These are phyloP conservation scores for Moesziomyces parantarcticus DNA, from an alignment of 1,284 basidiomycete genomes.

Conservation along the genomic window DNA sequence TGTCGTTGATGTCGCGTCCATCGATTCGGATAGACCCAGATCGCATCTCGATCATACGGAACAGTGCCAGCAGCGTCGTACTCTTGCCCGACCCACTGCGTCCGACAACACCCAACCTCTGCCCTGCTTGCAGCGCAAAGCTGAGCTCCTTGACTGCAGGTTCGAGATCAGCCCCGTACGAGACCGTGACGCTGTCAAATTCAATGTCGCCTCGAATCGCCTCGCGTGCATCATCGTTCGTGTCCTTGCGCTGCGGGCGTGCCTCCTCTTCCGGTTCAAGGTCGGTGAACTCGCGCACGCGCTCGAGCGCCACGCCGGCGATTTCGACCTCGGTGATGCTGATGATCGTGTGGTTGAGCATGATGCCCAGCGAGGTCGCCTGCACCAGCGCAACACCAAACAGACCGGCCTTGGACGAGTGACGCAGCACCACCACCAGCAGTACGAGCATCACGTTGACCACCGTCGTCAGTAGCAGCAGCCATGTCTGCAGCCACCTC, in stretches of 20 bases:
- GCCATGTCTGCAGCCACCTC: slow-evolving; percentile 56
- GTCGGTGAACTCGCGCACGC: slow-evolving; percentile 62
- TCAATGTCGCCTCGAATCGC: slow-evolving; percentile 31
- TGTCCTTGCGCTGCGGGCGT: slow-evolving; percentile 8
- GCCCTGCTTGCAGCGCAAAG: slow-evolving; percentile 36
- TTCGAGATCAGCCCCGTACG: slow-evolving; percentile 36
- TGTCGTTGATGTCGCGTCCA: slow-evolving; percentile 24
- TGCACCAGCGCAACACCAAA: slow-evolving; percentile 67
- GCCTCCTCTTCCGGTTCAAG: slow-evolving; percentile 47
- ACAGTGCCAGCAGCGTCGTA: slow-evolving; percentile 55
- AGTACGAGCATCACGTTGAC: slow-evolving; percentile 48
- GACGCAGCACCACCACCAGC: slow-evolving; percentile 48
- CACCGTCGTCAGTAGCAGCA: slow-evolving; percentile 37
- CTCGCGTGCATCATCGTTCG: background rate
- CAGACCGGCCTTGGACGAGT: slow-evolving; percentile 45
- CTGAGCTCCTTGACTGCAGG: slow-evolving; percentile 51
- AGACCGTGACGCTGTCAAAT: slow-evolving; percentile 42
- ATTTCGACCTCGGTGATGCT: slow-evolving; percentile 67
- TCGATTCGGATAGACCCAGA: slow-evolving; percentile 52
- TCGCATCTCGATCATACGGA: slow-evolving; percentile 51
- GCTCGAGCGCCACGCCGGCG: slow-evolving; percentile 65
- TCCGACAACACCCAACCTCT: slow-evolving; percentile 51
- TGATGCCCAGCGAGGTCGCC: slow-evolving; percentile 41
- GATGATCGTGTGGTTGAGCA: slow-evolving; percentile 49
- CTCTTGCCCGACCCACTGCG: slow-evolving; percentile 54